These are phyloP conservation scores for Leccinum variabile DNA, from an alignment of 1,284 basidiomycete species.

Conservation along the genomic window DNA sequence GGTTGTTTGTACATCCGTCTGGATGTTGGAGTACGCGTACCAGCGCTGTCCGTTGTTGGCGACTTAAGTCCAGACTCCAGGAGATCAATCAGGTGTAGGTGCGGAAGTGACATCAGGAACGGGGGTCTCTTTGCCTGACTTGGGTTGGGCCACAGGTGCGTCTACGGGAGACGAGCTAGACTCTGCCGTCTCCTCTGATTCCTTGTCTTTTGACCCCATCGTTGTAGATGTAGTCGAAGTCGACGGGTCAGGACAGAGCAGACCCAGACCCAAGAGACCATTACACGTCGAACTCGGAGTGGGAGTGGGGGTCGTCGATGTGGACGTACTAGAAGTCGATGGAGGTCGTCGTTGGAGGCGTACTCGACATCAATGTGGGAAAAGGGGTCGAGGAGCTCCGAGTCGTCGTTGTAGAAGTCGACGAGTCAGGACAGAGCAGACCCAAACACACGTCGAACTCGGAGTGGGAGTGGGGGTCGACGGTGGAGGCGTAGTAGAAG, in stretches of 20 bases:
- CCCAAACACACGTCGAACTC: neutral
- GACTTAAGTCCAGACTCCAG: constrained; percentile 44
- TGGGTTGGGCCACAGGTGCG: constrained; percentile 25
- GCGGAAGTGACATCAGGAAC: constrained; percentile 34
- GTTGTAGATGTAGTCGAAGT: neutral
- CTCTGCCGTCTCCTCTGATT: constrained; percentile 37
- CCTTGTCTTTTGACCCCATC: constrained; percentile 35
- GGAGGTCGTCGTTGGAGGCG: neutral
- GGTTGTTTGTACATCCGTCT: constrained; percentile 67
- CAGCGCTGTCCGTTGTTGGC: constrained; percentile 58
- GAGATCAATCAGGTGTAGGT: constrained; percentile 31
- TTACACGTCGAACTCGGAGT: neutral
- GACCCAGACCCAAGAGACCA: neutral
- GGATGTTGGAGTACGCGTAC: constrained; percentile 65
- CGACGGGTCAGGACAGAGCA: neutral
- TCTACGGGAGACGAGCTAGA: constrained; percentile 24
- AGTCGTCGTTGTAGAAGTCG: neutral
- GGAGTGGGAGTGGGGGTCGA: neutral
- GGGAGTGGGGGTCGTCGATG: neutral
- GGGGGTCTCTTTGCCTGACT: constrained; percentile 46
- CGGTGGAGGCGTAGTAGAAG: neutral
- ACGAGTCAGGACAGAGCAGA: neutral
- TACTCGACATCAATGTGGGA: neutral
- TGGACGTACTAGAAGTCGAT: neutral
- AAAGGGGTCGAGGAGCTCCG: neutral